phyloP scores from a whole-genome alignment of 345 rosid species.

The Euphorbia peplus region DNA sequence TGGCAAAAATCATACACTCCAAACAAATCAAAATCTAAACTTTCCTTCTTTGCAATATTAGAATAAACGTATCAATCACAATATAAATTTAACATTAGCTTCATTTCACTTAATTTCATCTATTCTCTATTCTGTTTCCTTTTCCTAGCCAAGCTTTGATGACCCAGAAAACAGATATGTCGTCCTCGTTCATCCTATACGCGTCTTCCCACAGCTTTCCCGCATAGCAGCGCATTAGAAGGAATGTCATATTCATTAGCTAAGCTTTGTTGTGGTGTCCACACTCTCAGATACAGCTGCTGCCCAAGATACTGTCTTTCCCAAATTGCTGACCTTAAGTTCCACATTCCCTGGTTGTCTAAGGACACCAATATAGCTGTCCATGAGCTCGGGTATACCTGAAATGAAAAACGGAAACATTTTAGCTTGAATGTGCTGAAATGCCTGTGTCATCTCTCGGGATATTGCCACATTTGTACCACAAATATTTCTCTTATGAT shows the following conservation, averaged over 20 bases:
- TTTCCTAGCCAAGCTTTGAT: slow-evolving; percentile 41
- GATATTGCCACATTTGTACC: not conserved
- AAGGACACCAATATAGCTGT: slow-evolving; percentile 66
- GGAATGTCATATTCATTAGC: slow-evolving; percentile 75
- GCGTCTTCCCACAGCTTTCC: slow-evolving; percentile 67
- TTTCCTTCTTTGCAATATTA: not conserved
- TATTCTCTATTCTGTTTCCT: slow-evolving; percentile 7
- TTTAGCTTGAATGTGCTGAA: not conserved
- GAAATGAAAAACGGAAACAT: slow-evolving; percentile 8
- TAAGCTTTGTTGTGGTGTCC: slow-evolving; percentile 53
- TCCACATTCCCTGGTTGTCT: slow-evolving; percentile 99
- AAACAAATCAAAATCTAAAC: slow-evolving; percentile 7
- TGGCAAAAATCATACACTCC: not conserved
- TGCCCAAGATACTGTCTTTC: slow-evolving; percentile 87
- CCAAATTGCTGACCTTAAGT: slow-evolving; percentile 87
- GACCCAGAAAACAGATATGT: slow-evolving; percentile 28
- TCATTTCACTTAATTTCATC: too few species aligned
- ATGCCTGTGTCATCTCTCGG: not conserved
- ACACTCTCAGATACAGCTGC: slow-evolving; percentile 79
- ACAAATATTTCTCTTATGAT: too few species aligned
- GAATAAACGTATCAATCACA: slow-evolving; percentile 8
- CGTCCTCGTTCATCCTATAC: slow-evolving; percentile 18
- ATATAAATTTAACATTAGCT: slow-evolving; percentile 9
- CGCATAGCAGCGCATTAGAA: slow-evolving; percentile 67
- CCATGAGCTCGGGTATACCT: slow-evolving; percentile 93